Base-by-base conservation (phyloP, 805 yeast species). In the Suhomyces vadensis region DNA sequence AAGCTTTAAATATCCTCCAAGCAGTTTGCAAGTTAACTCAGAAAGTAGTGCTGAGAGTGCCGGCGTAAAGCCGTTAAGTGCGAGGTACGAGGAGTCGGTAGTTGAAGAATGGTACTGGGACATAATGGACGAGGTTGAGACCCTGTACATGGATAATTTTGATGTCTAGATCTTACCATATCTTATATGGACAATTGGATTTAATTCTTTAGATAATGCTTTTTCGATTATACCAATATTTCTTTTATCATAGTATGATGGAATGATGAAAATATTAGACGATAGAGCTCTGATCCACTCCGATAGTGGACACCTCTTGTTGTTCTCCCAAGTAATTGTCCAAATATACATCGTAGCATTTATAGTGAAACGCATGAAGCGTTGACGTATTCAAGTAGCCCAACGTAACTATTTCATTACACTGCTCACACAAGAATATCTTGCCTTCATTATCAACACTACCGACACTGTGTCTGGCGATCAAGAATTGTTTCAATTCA, bases 101-200 rank as follows among this genome's bases (percentile, higher is more conserved):
- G 82, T 88, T 2, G 96, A 89, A 50, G 96, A 89, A 51, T 77
- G 85, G 51, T 81, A 80, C 1, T 84, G 85, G 81, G 99, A 94
- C 64, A 58, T 90, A 3, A 57, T 92, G 3, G 97, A 94, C 58
- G 96, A 94, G 63, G 76, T 86, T 0, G 91, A 85, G 45, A 84
- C 80, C 24, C 77, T 73, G 40, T 75, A 71, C 48, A 58, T 81
- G 40, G 85, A 79, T 50, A 58, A 63, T 14, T 63, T 71, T 45
- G 79, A 72, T 22, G 37, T 33, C 1, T 19, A 7, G 26, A 24
- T 10, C n/a, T n/a, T n/a, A n/a, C n/a, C n/a, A n/a, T n/a, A n/a
- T n/a, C n/a, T n/a, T n/a, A n/a, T n/a, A n/a, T n/a, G n/a, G n/a
- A n/a, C n/a, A n/a, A n/a, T n/a, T n/a, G n/a, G n/a, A n/a, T n/a